A percentile compares a stretch with the other conserved stretches of the same genome.
Evolutionary conservation across 495 filamentous ascomycete species (phyloP).

Genomic region (Penicillium pulvis): DNA sequence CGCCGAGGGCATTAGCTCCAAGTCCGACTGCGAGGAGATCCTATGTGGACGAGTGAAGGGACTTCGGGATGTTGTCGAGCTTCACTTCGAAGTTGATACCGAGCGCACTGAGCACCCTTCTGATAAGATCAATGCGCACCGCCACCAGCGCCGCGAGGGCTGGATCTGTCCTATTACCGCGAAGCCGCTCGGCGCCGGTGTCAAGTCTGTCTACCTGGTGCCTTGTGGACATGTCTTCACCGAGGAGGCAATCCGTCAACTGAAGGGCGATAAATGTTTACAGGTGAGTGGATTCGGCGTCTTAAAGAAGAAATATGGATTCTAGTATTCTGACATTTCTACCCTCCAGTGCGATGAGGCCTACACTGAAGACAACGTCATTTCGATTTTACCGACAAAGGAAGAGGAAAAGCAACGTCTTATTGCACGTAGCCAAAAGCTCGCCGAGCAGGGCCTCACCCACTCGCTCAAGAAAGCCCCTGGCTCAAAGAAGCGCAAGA

Average conservation of each 20-base stretch:
- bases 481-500: constrained; percentile 70
- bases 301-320: not conserved
- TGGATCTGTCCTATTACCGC: constrained; percentile 88
- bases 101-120: constrained; percentile 35
- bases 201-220: constrained; percentile 85
- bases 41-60: constrained; percentile 73
- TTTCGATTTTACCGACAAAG: constrained; percentile 75
- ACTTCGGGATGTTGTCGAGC: constrained; percentile 84
- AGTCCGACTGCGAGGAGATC: constrained; percentile 65
- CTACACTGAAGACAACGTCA: constrained; percentile 76
- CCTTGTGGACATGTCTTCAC: constrained; percentile 96
- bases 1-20: constrained; percentile 50
- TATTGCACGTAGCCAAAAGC: constrained; percentile 58
- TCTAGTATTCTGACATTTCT: not conserved
- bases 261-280: constrained; percentile 63
- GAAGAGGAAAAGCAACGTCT: constrained; percentile 71
- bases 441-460: constrained; percentile 71
- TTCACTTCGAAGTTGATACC: constrained; percentile 70
- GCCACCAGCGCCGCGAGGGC: constrained; percentile 50
- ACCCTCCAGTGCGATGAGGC: constrained; percentile 63
- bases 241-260: constrained; percentile 78
- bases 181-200: constrained; percentile 78
- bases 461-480: constrained; percentile 86
- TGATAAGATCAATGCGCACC: constrained; percentile 29
- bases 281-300: constrained; percentile 42